A percentile compares a stretch with the other conserved stretches of the same genome.
Evolutionary conservation across 495 filamentous ascomycete genomes (phyloP).

Genomic region (Baudoinia panamericana): DNA sequence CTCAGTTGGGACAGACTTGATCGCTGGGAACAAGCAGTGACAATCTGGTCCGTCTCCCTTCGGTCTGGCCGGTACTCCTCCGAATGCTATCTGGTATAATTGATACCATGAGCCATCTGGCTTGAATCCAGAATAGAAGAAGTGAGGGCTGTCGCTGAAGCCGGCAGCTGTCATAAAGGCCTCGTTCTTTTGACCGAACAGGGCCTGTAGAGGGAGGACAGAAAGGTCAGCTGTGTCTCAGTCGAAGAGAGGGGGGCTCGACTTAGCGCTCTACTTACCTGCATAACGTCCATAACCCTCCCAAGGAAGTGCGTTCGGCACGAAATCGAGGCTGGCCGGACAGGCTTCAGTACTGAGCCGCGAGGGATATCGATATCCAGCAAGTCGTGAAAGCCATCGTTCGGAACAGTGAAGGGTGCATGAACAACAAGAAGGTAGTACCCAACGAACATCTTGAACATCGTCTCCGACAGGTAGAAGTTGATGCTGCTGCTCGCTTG

Average conservation of each 20-base stretch:
- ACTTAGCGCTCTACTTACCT: too few species aligned
- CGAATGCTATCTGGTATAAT: slow-evolving; percentile 41
- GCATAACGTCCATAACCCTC: slow-evolving; percentile 36
- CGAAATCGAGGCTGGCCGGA: slow-evolving; percentile 37
- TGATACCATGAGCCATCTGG: slow-evolving; percentile 39
- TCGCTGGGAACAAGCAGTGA: slow-evolving; percentile 40
- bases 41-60: slow-evolving; percentile 40
- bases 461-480: slow-evolving; percentile 37
- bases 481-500: slow-evolving; percentile 39
- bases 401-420: slow-evolving; percentile 34
- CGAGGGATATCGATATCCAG: slow-evolving; percentile 36
- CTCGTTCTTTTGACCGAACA: slow-evolving; percentile 37
- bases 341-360: slow-evolving; percentile 35
- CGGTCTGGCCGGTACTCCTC: slow-evolving; percentile 37
- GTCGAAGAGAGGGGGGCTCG: too few species aligned
- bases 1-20: slow-evolving; percentile 41
- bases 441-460: slow-evolving; percentile 42
- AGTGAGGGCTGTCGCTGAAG: slow-evolving; percentile 39
- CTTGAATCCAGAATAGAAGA: slow-evolving; percentile 41
- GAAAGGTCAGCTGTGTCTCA: too few species aligned
- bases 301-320: slow-evolving; percentile 39
- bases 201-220: too few species aligned
- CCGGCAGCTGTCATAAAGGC: slow-evolving; percentile 38
- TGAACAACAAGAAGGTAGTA: slow-evolving; percentile 33
- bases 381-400: slow-evolving; percentile 38